phyloP scores from a whole-genome alignment of 192 early-diverging fungal genomes.

The Cladochytrium replicatum region DNA sequence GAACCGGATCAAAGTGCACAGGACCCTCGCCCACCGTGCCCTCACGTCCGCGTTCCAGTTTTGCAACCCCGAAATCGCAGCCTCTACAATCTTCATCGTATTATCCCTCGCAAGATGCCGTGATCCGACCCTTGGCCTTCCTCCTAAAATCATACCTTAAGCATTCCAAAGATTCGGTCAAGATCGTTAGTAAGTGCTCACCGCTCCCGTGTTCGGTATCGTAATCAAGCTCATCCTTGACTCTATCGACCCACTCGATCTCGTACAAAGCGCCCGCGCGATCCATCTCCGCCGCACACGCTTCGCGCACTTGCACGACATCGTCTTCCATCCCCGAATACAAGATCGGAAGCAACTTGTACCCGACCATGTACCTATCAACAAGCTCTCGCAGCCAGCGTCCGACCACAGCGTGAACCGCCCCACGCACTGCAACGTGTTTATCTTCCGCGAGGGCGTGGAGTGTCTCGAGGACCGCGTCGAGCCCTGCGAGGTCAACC shows the following conservation, averaged over 20 bases:
- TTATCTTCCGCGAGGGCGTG: conserved; percentile 34
- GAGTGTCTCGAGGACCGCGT: conserved; percentile 29
- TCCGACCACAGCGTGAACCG: conserved; percentile 25
- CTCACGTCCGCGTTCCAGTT: conserved; percentile 43
- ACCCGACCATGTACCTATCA: conserved; percentile 39
- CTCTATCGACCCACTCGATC: conserved; percentile 35
- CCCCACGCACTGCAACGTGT: conserved; percentile 32
- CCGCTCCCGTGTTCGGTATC: conserved; percentile 3
- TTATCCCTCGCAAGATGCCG: conserved; percentile 44
- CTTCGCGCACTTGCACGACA: conserved; percentile 9
- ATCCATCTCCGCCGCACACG: conserved; percentile 20
- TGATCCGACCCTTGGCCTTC: conserved; percentile 35
- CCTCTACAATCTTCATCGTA: conserved; percentile 36
- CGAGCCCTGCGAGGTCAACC: conserved; percentile 33
- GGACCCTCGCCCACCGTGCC: conserved; percentile 20
- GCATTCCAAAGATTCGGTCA: too few species aligned
- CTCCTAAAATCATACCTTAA: too few species aligned
- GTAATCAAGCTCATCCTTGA: conserved; percentile 52
- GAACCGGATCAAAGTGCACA: conserved; percentile 32
- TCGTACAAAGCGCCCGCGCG: conserved; percentile 40
- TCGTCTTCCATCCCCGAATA: conserved; percentile 40
- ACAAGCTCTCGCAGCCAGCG: conserved; percentile 33
- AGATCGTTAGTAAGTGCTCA: too few species aligned
- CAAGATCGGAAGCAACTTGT: conserved; percentile 40
- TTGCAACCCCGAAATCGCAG: conserved; percentile 24